Conservation (phyloP, 257 asterid genomes). For the Petunia secreta region DNA sequence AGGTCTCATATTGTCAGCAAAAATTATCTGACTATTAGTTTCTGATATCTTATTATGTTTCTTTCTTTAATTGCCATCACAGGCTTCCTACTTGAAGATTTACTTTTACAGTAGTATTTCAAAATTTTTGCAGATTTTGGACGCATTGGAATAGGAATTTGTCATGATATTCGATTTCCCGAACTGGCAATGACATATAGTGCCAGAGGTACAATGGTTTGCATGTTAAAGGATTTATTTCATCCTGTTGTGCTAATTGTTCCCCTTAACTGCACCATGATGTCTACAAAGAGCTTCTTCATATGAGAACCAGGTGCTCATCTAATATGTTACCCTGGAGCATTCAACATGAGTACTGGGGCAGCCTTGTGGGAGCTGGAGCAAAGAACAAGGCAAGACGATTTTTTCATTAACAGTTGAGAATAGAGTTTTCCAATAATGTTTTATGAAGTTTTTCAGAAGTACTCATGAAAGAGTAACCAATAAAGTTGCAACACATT, state of each 20-base stretch:
- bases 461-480: background rate
- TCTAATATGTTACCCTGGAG: slow-evolving; percentile 49
- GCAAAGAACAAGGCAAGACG: slow-evolving; percentile 52
- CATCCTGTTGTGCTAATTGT: background rate
- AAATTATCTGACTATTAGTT: background rate
- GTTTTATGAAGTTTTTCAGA: background rate
- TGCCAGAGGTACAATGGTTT: slow-evolving; percentile 35
- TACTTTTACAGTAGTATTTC: background rate
- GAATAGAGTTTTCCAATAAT: background rate
- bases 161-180: slow-evolving; percentile 54
- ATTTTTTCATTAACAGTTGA: background rate
- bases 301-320: slow-evolving; percentile 40
- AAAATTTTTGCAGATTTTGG: slow-evolving; percentile 40
- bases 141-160: slow-evolving; percentile 49
- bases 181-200: slow-evolving; percentile 48
- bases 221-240: background rate
- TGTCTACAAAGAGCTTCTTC: background rate
- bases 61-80: background rate
- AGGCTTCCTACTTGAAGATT: background rate
- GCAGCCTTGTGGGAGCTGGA: slow-evolving; percentile 46
- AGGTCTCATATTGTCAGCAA: background rate
- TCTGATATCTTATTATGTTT: background rate
- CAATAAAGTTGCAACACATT: background rate
- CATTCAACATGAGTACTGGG: slow-evolving; percentile 48
- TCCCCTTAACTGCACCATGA: background rate